phyloP scores from a whole-genome alignment of 1,284 basidiomycete genomes.

The Fomitopsis pinicola region DNA sequence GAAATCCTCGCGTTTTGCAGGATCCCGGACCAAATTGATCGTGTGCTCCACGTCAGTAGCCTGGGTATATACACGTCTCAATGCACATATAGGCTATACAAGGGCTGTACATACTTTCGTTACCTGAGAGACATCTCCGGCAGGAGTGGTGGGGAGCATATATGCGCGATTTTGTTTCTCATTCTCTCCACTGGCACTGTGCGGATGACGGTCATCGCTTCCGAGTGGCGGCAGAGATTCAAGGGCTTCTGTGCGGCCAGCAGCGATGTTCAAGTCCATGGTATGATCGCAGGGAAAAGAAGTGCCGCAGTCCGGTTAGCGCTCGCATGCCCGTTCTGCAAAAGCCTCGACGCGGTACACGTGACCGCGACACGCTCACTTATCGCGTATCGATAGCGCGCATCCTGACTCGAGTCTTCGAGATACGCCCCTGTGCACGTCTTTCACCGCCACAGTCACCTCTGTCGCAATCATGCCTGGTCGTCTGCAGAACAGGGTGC shows the following conservation, averaged over 20 bases:
- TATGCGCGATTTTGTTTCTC: background rate
- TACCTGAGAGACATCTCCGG: background rate
- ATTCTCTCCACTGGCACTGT: background rate
- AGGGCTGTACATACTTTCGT: background rate
- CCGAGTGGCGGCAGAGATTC: no score
- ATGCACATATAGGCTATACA: background rate
- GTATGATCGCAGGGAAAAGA: no score
- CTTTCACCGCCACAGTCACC: background rate
- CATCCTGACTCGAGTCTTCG: background rate
- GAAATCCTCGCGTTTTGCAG: background rate
- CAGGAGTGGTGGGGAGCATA: background rate
- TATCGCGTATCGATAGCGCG: conserved; percentile 3
- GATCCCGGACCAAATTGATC: background rate
- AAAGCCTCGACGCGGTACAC: conserved; percentile 2
- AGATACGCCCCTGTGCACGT: background rate
- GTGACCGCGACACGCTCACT: conserved; percentile 2
- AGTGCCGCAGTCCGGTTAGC: no score
- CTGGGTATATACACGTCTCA: background rate
- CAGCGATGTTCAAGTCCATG: no score
- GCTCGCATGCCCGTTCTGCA: no score
- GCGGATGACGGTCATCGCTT: no score
- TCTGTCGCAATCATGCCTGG: conserved; percentile 46
- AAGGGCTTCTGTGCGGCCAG: no score
- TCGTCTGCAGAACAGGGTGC: conserved; percentile 70
- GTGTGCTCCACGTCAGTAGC: background rate